Percentiles rank a stretch among this genome's conserved stretches.
These are phyloP conservation scores for Metarhizium album DNA, from an alignment of 2,329 filamentous ascomycete species.

Conservation along the genomic window DNA sequence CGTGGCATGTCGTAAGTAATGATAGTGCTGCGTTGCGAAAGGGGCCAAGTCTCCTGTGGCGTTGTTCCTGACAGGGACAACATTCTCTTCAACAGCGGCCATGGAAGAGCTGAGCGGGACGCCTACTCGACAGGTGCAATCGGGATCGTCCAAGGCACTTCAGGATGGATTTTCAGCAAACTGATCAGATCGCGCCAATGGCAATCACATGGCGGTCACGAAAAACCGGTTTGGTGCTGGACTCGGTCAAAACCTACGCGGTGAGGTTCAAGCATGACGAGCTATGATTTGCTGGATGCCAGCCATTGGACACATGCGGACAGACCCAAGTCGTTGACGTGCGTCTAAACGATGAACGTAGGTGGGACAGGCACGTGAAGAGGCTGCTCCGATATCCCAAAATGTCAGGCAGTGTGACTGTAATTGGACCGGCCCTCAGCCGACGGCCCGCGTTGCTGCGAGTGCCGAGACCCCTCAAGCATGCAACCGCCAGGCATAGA, in stretches of 20 bases:
- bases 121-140: not conserved
- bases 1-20: not conserved
- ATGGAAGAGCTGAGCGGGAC: not conserved
- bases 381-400: not conserved
- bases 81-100: not conserved
- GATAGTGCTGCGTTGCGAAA: no score
- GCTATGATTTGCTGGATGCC: not conserved
- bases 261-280: not conserved
- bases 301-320: not conserved
- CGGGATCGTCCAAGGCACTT: not conserved
- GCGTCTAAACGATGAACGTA: not conserved
- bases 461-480: not conserved
- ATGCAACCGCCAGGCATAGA: not conserved
- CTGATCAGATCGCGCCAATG: not conserved
- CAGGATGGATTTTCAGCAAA: not conserved
- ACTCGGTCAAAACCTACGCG: no score
- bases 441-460: not conserved
- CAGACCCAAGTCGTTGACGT: not conserved
- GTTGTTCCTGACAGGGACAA: not conserved
- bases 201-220: not conserved
- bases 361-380: not conserved
- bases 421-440: not conserved
- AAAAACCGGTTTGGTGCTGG: not conserved
- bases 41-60: no score
- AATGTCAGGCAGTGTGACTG: not conserved